Percentiles rank a stretch among this genome's conserved stretches.
These are phyloP conservation scores for Apium graveolens DNA, from an alignment of 129 eudicot species.

Conservation along the genomic window DNA sequence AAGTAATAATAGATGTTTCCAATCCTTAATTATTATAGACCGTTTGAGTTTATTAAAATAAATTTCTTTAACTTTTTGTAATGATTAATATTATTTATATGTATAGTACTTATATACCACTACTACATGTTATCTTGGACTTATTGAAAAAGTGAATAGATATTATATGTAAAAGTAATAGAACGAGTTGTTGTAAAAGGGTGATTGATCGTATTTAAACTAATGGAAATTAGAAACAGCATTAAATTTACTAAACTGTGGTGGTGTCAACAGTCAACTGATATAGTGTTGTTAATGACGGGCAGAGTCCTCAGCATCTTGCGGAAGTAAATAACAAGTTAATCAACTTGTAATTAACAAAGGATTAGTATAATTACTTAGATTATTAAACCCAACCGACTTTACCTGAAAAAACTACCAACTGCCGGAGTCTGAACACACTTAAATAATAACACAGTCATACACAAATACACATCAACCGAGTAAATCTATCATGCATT, in stretches of 20 bases:
- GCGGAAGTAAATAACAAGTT: background rate
- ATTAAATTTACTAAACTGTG: background rate
- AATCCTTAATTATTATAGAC: too few species aligned
- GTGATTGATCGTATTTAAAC: background rate
- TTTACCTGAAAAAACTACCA: constrained; percentile 11
- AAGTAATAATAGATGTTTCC: too few species aligned
- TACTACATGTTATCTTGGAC: background rate
- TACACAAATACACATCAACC: too few species aligned
- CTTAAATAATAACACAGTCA: too few species aligned
- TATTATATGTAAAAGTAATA: background rate
- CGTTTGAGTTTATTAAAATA: too few species aligned
- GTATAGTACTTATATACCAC: too few species aligned
- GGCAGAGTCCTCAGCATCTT: background rate
- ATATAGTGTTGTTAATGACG: background rate
- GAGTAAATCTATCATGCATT: too few species aligned
- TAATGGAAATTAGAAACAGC: background rate
- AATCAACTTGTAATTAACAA: background rate
- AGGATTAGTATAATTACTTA: background rate
- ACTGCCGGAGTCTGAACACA: background rate
- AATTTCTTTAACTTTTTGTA: too few species aligned
- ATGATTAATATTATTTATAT: too few species aligned
- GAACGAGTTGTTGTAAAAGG: background rate
- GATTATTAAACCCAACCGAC: constrained; percentile 5
- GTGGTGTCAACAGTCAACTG: background rate
- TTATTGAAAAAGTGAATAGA: background rate